Base-by-base conservation (phyloP, 139 green algal species). In the Coelastrella sp. region DNA sequence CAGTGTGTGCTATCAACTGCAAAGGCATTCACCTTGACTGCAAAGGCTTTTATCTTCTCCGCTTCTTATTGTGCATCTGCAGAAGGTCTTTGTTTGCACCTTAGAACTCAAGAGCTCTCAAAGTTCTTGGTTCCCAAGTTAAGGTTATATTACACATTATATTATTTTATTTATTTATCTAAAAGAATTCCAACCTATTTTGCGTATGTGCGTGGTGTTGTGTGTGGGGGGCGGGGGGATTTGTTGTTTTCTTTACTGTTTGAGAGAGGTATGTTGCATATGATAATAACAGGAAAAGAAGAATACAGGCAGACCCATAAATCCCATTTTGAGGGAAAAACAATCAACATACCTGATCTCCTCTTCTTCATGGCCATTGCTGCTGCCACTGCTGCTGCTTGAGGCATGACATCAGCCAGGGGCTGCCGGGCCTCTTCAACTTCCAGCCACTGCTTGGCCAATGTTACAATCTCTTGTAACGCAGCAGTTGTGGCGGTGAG, bases 371-470 rank as follows among this genome's bases (percentile, higher is more conserved):
- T 66, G 15, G 58, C 80, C n/a, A 72, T 19, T 35, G 82, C 82
- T n/a, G 82, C 27, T 58, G 59, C 82, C 8, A 70, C 82, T 73
- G 82, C 82, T 35, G 82, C 82, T 14, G 85, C 85, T 20, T 89
- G 86, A 12, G 86, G 86, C 76, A 90, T 75, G 11, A 85, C 86
- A 4, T 79, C 75, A 25, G 86, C 86, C 59, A 90, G 75, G 17
- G 24, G 57, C 19, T 57, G 4, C 25, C 86, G 59, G 4, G 8
- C 12, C 8, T 20, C 8, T 65, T 76, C 75, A 70, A 78, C 74
- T 19, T 8, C 11, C 25, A 75, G 24, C 86, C 86, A 90, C 6
- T 17, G 25, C 59, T 49, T 12, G 0, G 24, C 86, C 57, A 49
- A 12, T 7, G 8, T 25, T 27, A 90, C 60, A 15, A 85, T 61